Evolutionary conservation across 1,284 basidiomycete species (phyloP).

Genomic region (Paramarasmius palmivorus): DNA sequence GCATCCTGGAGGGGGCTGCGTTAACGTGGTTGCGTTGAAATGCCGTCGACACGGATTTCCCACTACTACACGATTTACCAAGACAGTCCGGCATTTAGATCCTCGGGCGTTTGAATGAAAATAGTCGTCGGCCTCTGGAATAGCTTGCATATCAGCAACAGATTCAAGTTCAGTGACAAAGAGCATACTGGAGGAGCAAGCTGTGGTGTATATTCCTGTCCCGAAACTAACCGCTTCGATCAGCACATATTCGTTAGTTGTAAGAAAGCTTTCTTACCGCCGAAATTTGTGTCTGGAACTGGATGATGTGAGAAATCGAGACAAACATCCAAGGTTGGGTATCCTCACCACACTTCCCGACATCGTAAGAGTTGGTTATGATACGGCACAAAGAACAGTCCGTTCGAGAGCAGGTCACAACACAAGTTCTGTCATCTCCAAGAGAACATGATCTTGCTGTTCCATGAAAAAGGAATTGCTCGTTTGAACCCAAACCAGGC

Average conservation of each 20-base stretch:
- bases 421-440: conserved; percentile 45
- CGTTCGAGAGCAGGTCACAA: conserved; percentile 45
- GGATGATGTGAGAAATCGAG: conserved; percentile 23
- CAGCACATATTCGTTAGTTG: conserved; percentile 3
- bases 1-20: conserved; percentile 50
- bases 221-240: conserved; percentile 48
- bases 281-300: conserved; percentile 57
- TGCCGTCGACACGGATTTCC: conserved; percentile 51
- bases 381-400: conserved; percentile 54
- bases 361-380: conserved; percentile 54
- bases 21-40: conserved; percentile 44
- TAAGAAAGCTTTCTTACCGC: conserved; percentile 28
- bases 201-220: conserved; percentile 58
- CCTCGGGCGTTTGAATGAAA: conserved; percentile 36
- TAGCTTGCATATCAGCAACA: too few species aligned
- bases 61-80: conserved; percentile 61
- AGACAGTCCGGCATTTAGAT: conserved; percentile 42
- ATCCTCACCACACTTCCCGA: conserved; percentile 50
- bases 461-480: conserved; percentile 62
- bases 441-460: conserved; percentile 54
- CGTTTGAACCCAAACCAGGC: conserved; percentile 39
- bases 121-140: conserved; percentile 63
- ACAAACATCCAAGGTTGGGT: not conserved
- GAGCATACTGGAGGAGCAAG: conserved; percentile 57
- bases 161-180: too few species aligned